Evolutionary conservation across 495 filamentous ascomycete genomes (phyloP).

Genomic region (Elasticomyces elasticus): DNA sequence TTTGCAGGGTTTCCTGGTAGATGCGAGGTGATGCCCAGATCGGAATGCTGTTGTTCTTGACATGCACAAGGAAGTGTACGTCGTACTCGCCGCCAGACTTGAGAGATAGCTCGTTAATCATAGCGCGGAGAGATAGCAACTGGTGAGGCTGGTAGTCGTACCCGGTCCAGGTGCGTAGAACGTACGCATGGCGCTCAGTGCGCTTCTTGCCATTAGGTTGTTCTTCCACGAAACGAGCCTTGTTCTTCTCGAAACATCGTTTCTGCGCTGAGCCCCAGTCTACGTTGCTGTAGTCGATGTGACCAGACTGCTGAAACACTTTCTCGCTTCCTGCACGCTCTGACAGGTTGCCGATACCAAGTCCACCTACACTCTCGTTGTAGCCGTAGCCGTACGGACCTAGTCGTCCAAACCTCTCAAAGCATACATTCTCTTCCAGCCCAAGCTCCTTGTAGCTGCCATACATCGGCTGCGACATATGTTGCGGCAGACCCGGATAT

Average conservation of each 20-base stretch:
- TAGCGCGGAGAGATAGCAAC: slow-evolving; percentile 41
- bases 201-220: slow-evolving; percentile 23
- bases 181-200: slow-evolving; percentile 31
- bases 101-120: slow-evolving; percentile 45
- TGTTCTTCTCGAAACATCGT: slow-evolving; percentile 35
- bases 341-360: slow-evolving; percentile 25
- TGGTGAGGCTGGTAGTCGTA: slow-evolving; percentile 31
- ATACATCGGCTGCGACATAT: slow-evolving; percentile 29
- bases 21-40: slow-evolving; percentile 43
- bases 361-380: slow-evolving; percentile 27
- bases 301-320: slow-evolving; percentile 25
- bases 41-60: slow-evolving; percentile 44
- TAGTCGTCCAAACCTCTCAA: slow-evolving; percentile 33
- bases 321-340: slow-evolving; percentile 30
- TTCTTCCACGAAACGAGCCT: slow-evolving; percentile 28
- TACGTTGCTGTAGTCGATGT: slow-evolving; percentile 30
- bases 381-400: slow-evolving; percentile 36
- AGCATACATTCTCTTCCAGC: slow-evolving; percentile 31
- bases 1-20: slow-evolving; percentile 40
- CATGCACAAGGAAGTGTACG: slow-evolving; percentile 48
- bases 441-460: slow-evolving; percentile 34
- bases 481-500: slow-evolving; percentile 35
- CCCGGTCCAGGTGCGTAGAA: slow-evolving; percentile 34
- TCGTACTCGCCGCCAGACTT: slow-evolving; percentile 50
- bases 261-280: slow-evolving; percentile 33